Evolutionary conservation across 495 filamentous ascomycete species (phyloP).

Genomic region (Penicillium coprophilum): DNA sequence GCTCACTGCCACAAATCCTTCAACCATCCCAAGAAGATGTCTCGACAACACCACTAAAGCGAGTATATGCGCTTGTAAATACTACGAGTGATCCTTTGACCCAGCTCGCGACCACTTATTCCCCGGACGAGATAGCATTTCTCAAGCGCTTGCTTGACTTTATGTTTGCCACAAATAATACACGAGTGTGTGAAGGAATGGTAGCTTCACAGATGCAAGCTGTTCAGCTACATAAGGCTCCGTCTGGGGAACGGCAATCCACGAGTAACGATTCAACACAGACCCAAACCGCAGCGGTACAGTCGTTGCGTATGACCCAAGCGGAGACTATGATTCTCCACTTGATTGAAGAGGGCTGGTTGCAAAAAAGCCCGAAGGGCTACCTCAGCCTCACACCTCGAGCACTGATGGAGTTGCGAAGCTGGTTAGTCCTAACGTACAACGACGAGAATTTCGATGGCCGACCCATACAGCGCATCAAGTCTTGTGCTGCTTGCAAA

Average conservation of each 20-base stretch:
- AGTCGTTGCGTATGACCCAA: constrained; percentile 69
- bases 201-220: constrained; percentile 77
- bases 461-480: constrained; percentile 59
- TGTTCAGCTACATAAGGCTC: constrained; percentile 41
- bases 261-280: constrained; percentile 37
- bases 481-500: constrained; percentile 84
- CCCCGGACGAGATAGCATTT: constrained; percentile 84
- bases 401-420: constrained; percentile 78
- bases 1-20: constrained; percentile 59
- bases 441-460: constrained; percentile 64
- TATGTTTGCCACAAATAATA: constrained; percentile 90
- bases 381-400: constrained; percentile 76
- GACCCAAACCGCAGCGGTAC: constrained; percentile 40
- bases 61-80: constrained; percentile 80
- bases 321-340: constrained; percentile 69
- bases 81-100: constrained; percentile 78
- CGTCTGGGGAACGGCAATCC: constrained; percentile 30
- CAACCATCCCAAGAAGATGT: constrained; percentile 16
- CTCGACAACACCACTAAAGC: constrained; percentile 24
- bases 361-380: constrained; percentile 66
- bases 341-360: constrained; percentile 79
- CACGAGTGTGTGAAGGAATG: constrained; percentile 70
- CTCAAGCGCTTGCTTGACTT: constrained; percentile 84
- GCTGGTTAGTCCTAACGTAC: constrained; percentile 80
- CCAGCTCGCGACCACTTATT: constrained; percentile 79